A percentile compares a stretch with the other conserved stretches of the same genome.
Conservation (phyloP, 768 basidiomycete species). For the Boletellus sp. region DNA sequence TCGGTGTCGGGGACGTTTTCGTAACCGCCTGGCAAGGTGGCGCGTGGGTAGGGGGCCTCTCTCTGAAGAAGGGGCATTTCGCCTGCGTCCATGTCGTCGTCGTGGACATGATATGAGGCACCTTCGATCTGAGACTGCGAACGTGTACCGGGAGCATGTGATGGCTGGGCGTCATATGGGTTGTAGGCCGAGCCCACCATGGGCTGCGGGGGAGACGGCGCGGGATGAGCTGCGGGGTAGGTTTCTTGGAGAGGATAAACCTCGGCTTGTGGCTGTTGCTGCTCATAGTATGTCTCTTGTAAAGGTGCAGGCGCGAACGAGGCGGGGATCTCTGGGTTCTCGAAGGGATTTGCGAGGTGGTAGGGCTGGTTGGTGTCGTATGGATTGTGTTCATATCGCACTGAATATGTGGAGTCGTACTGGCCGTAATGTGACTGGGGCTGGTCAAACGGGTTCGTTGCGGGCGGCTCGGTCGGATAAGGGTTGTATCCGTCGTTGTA, state of each 20-base stretch:
- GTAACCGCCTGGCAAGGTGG: slow-evolving; percentile 47
- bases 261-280: slow-evolving; percentile 18
- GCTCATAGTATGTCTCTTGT: slow-evolving; percentile 17
- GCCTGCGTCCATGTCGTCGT: slow-evolving; percentile 49
- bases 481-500: slow-evolving; percentile 68
- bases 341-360: slow-evolving; percentile 40
- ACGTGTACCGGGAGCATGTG: slow-evolving; percentile 22
- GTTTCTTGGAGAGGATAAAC: slow-evolving; percentile 22
- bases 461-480: slow-evolving; percentile 35
- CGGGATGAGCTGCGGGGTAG: slow-evolving; percentile 13
- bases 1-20: slow-evolving; percentile 25
- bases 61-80: slow-evolving; percentile 64
- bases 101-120: slow-evolving; percentile 39
- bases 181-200: slow-evolving; percentile 15
- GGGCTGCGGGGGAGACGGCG: slow-evolving; percentile 20
- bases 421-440: slow-evolving; percentile 30
- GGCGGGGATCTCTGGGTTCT: slow-evolving; percentile 14
- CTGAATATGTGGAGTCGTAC: slow-evolving; percentile 30
- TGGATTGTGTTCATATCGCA: slow-evolving; percentile 33
- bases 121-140: slow-evolving; percentile 22
- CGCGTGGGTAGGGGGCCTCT: slow-evolving; percentile 32
- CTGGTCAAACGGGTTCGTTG: slow-evolving; percentile 41
- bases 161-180: slow-evolving; percentile 18
- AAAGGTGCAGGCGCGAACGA: slow-evolving; percentile 13
- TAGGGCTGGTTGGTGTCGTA: slow-evolving; percentile 32